These are phyloP conservation scores for Aquilaria agallochum DNA, from an alignment of 441 rosid species.

Conservation along the genomic window DNA sequence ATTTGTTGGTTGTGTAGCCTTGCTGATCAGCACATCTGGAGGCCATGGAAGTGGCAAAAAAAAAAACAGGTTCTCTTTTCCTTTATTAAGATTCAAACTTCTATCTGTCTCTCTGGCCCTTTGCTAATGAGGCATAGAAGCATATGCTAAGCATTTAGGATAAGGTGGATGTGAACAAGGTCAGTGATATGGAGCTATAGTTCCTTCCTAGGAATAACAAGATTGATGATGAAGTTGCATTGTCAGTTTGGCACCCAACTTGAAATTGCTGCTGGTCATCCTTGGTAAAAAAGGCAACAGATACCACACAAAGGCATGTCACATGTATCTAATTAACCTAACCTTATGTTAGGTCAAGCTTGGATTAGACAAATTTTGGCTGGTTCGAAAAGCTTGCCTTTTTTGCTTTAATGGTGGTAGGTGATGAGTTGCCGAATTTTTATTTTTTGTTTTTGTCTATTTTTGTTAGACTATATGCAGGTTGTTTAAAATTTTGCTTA, in stretches of 20 bases:
- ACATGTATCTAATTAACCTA: background rate
- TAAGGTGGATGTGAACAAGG: slow-evolving; percentile 44
- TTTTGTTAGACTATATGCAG: too few species aligned
- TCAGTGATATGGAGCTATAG: slow-evolving; percentile 47
- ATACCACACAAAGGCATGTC: slow-evolving; percentile 35
- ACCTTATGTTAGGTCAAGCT: background rate
- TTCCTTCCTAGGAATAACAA: slow-evolving; percentile 37
- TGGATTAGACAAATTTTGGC: too few species aligned
- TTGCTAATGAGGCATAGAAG: slow-evolving; percentile 22
- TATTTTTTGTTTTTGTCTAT: too few species aligned
- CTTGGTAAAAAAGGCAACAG: slow-evolving; percentile 41
- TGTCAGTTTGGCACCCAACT: slow-evolving; percentile 42
- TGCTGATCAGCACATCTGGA: slow-evolving; percentile 46
- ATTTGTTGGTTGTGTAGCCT: slow-evolving; percentile 50
- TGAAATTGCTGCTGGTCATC: slow-evolving; percentile 42
- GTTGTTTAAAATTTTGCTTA: too few species aligned
- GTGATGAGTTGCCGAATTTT: too few species aligned
- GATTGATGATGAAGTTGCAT: slow-evolving; percentile 31
- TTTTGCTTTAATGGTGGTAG: too few species aligned
- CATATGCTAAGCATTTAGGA: slow-evolving; percentile 45
- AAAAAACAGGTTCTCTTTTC: slow-evolving; percentile 37
- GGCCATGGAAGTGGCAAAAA: slow-evolving; percentile 40
- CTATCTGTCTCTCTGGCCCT: slow-evolving; percentile 43
- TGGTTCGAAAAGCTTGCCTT: too few species aligned
- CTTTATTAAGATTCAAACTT: slow-evolving; percentile 42